Evolutionary conservation across 768 basidiomycete genomes (phyloP).

Genomic region (Suillus occidentalis): DNA sequence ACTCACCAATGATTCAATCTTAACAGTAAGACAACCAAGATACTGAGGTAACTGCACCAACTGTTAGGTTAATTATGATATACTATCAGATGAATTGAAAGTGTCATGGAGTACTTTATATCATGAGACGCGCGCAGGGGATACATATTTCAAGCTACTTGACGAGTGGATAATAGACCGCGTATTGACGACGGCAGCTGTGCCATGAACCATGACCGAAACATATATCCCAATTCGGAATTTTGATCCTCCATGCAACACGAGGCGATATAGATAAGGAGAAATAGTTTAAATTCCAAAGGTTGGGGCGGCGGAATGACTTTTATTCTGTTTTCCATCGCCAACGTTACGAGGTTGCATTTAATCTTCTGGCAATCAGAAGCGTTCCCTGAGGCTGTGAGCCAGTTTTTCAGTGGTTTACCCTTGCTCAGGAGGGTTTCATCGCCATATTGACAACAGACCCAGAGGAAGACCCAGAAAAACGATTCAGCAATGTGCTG

Average conservation of each 20-base stretch:
- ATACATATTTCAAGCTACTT: not conserved
- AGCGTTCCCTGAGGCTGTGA: not conserved
- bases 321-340: not conserved
- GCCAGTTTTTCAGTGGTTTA: not conserved
- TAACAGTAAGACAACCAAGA: no score
- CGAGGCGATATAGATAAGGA: not conserved
- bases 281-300: not conserved
- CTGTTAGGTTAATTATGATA: not conserved
- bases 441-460: constrained; percentile 4
- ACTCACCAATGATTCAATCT: no score
- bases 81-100: not conserved
- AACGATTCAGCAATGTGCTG: constrained; percentile 37
- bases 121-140: not conserved
- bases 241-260: not conserved
- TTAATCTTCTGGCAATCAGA: not conserved
- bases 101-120: not conserved
- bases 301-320: not conserved
- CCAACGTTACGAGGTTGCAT: not conserved
- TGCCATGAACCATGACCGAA: not conserved
- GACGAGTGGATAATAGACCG: not conserved
- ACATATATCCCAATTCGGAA: not conserved
- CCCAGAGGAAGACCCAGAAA: constrained; percentile 28
- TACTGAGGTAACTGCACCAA: not conserved
- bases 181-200: not conserved
- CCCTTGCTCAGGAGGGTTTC: not conserved